phyloP scores from a whole-genome alignment of 495 filamentous ascomycete genomes.

The Venustampulla echinocandica region DNA sequence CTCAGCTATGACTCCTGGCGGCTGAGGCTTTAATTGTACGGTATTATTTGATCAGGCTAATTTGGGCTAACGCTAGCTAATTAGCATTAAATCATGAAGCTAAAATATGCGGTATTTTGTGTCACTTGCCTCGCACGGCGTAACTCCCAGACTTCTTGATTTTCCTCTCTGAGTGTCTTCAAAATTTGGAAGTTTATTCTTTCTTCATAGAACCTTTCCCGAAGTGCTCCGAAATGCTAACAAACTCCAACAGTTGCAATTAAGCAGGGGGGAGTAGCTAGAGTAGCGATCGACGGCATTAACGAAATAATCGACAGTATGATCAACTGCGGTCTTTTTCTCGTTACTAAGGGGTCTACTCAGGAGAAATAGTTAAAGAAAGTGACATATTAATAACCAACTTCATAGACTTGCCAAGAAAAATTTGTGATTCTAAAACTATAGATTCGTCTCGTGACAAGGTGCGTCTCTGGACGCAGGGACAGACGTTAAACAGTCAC shows the following conservation, averaged over 20 bases:
- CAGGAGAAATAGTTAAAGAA: neutral
- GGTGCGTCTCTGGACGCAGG: neutral
- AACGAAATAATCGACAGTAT: too few relatives aligned
- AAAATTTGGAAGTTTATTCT: slow-evolving; percentile 10
- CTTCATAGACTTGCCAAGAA: neutral
- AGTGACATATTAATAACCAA: neutral
- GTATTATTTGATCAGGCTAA: too few relatives aligned
- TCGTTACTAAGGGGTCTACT: neutral
- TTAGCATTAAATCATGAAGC: too few relatives aligned
- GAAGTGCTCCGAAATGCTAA: slow-evolving; percentile 1
- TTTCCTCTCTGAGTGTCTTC: slow-evolving; percentile 13
- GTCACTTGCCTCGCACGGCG: slow-evolving; percentile 10
- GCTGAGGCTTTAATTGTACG: too few relatives aligned
- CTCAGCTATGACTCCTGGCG: too few relatives aligned
- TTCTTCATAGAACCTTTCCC: slow-evolving; percentile 5
- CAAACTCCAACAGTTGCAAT: neutral
- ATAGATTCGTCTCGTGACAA: neutral
- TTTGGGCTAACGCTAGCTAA: too few relatives aligned
- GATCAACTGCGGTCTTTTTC: neutral
- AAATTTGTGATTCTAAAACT: too few relatives aligned
- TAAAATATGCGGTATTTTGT: neutral
- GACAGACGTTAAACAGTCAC: neutral
- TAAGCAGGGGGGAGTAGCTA: slow-evolving; percentile 5
- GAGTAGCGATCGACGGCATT: neutral
- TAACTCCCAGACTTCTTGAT: slow-evolving; percentile 8